phyloP scores from a whole-genome alignment of 2,329 filamentous ascomycete species.

The Alternaria tenuissima region DNA sequence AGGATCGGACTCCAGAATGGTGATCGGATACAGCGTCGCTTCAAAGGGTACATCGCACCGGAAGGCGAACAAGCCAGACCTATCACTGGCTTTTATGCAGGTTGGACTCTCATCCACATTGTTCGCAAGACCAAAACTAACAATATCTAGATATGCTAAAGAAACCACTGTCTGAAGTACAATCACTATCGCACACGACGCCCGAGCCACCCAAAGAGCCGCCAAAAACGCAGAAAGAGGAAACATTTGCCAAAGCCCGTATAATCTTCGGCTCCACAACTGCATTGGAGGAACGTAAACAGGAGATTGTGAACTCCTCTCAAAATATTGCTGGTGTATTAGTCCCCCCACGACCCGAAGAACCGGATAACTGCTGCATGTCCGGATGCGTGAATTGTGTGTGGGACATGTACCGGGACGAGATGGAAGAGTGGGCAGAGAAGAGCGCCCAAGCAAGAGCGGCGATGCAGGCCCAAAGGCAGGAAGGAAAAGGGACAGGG shows the following conservation, averaged over 20 bases:
- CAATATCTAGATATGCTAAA: conserved; percentile 49
- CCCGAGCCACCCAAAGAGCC: conserved; percentile 46
- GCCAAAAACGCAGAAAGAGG: conserved; percentile 60
- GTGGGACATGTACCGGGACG: conserved; percentile 90
- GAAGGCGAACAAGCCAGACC: conserved; percentile 50
- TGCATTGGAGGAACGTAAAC: conserved; percentile 73
- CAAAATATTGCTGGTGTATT: conserved; percentile 77
- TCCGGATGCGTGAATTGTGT: conserved; percentile 97
- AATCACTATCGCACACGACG: conserved; percentile 44
- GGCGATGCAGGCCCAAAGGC: conserved; percentile 53
- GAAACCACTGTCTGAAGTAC: conserved; percentile 35
- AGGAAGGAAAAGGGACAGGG: conserved; percentile 40
- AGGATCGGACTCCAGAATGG: conserved; percentile 44
- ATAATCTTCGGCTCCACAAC: conserved; percentile 85
- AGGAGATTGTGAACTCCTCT: conserved; percentile 66
- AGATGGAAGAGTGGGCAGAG: conserved; percentile 86
- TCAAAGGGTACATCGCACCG: conserved; percentile 47
- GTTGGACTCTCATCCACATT: conserved; percentile 21
- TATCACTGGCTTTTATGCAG: conserved; percentile 50
- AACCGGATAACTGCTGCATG: conserved; percentile 99
- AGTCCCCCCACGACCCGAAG: conserved; percentile 82
- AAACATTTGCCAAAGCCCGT: conserved; percentile 65
- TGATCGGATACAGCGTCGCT: conserved; percentile 46
- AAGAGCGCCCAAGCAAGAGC: conserved; percentile 70
- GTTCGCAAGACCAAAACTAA: conserved; percentile 11